phyloP scores from a whole-genome alignment of 306 rosid species.

The Castanea mollissima region DNA sequence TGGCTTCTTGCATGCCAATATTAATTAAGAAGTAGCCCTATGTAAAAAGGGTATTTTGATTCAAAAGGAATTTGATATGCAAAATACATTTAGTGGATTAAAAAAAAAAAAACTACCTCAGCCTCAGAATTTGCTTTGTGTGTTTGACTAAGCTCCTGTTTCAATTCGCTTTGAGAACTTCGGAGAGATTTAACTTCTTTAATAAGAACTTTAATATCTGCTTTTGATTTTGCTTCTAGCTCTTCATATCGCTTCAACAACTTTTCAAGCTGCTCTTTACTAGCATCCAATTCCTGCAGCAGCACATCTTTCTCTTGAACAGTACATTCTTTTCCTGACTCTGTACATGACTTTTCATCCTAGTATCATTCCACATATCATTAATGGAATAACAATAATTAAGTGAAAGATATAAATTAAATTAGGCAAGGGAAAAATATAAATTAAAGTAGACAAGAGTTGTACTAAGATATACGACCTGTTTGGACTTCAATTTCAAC shows the following conservation, averaged over 20 bases:
- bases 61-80: neutral
- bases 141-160: conserved; percentile 62
- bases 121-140: conserved; percentile 48
- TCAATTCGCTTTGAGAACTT: conserved; percentile 56
- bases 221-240: conserved; percentile 87
- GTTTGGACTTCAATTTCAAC: conserved; percentile 67
- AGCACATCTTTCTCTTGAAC: conserved; percentile 45
- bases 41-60: neutral
- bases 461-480: conserved; percentile 43
- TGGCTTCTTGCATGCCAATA: neutral
- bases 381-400: conserved; percentile 15
- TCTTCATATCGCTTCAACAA: conserved; percentile 72
- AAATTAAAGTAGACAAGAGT: conserved; percentile 21
- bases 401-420: conserved; percentile 15
- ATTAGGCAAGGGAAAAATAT: conserved; percentile 22
- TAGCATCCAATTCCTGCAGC: conserved; percentile 52
- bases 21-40: neutral
- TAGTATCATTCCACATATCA: conserved; percentile 33
- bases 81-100: conserved; percentile 5
- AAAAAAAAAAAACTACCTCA: conserved; percentile 38
- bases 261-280: conserved; percentile 61
- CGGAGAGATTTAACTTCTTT: conserved; percentile 97
- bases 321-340: conserved; percentile 36
- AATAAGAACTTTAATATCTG: conserved; percentile 83
- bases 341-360: conserved; percentile 47